Percentiles rank a stretch among this genome's conserved stretches.
phyloP scores from a whole-genome alignment of 1,284 basidiomycete species.

The Porphyrellus sp. region DNA sequence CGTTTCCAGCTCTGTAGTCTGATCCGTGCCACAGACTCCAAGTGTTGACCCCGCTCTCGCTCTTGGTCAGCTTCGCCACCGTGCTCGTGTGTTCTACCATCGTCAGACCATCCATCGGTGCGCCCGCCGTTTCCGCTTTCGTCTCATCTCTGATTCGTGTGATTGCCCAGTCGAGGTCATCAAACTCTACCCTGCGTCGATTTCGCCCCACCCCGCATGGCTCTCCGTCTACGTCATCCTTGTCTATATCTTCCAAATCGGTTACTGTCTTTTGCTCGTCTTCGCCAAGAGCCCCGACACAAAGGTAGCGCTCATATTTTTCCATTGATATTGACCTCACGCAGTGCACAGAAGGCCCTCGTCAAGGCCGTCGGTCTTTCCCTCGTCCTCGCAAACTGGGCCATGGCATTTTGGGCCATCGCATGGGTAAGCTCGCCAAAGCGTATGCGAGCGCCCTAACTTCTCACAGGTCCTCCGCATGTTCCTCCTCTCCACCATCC shows the following conservation, averaged over 20 bases:
- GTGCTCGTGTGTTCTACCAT: conserved; percentile 55
- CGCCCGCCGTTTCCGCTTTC: conserved; percentile 9
- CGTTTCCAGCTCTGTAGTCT: not conserved
- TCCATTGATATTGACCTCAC: not conserved
- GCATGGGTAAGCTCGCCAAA: conserved; percentile 56
- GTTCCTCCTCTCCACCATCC: conserved; percentile 59
- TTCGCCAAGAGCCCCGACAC: conserved; percentile 73
- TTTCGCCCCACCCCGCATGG: conserved; percentile 66
- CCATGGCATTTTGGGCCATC: conserved; percentile 82
- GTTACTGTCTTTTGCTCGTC: conserved; percentile 77
- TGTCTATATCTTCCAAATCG: conserved; percentile 65
- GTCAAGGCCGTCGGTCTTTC: conserved; percentile 76
- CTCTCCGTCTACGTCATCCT: conserved; percentile 65
- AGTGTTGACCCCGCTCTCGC: conserved; percentile 74
- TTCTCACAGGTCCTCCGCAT: conserved; percentile 50
- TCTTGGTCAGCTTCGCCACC: conserved; percentile 66
- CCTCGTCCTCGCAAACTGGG: conserved; percentile 77
- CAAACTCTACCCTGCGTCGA: conserved; percentile 59
- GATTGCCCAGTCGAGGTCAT: conserved; percentile 48
- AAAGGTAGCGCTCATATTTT: conserved; percentile 47
- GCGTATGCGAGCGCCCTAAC: not conserved
- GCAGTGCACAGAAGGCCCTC: conserved; percentile 48
- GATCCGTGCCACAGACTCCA: conserved; percentile 50
- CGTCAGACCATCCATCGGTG: conserved; percentile 54
- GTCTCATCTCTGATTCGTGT: not conserved